Evolutionary conservation across 192 early-diverging fungal species (phyloP), one percentile per base, ranked within the genome.

Genomic region (Cladochytrium replicatum): DNA sequence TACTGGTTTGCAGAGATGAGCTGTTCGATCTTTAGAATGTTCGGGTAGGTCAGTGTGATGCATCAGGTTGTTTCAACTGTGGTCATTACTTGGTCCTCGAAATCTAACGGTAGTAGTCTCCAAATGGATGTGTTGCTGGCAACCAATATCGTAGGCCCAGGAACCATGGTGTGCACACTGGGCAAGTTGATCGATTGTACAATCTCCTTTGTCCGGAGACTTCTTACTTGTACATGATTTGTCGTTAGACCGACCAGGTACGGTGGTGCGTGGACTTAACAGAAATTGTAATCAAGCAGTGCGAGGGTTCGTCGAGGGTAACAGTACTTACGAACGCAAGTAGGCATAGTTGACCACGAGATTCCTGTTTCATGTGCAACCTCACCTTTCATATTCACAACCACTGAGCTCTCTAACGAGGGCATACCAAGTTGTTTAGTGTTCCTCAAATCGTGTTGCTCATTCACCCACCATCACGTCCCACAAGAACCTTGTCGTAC

Each of bases 201-300:
- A 19, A 91, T 61, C 2, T 78, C 78, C 41, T 83, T 81, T 0
- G 88, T 86, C 37, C 72, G 82, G 39, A 95, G 80, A 41, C 87
- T 91, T 54, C 88, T 75, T 11, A 97, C 85, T 57, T 93, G 88
- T 0, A 97, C 77, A 29, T 83, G 70, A 2, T 71, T 67, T 3
- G 72, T 60, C 28, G 84, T 48, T 29, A 87, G 75, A 4, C 73
- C 84, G 48, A 87, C 70, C 9, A 83, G 72, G 52, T 87, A 91
- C 3, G 86, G 86, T 25, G 75, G 59, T n/a, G n/a, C n/a, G n/a
- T n/a, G 80, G 5, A 70, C 78, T 75, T 40, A 21, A 15, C 19
- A 43, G n/a, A n/a, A n/a, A n/a, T n/a, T n/a, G n/a, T n/a, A n/a
- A n/a, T n/a, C n/a, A n/a, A n/a, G n/a, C n/a, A n/a, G n/a, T n/a